A percentile compares a stretch with the other conserved stretches of the same genome.
Conservation (phyloP, 2,329 filamentous ascomycete species). For the Elsinoe ampelina region DNA sequence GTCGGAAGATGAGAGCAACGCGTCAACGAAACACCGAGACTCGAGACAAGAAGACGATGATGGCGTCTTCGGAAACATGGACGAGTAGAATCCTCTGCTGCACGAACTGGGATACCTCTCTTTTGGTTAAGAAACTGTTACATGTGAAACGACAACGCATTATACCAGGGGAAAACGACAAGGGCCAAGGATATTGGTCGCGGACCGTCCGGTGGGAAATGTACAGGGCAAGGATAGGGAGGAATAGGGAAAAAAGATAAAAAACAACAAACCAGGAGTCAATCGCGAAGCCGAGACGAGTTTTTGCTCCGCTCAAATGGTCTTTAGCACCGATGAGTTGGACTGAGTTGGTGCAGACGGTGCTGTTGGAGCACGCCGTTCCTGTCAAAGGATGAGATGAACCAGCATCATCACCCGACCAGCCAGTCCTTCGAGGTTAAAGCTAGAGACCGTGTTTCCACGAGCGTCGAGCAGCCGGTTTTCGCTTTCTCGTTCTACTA, state of each 20-base stretch:
- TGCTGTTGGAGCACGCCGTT: neutral
- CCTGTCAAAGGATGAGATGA: neutral
- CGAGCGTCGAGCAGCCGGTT: conserved; percentile 18
- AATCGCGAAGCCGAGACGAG: conserved; percentile 4
- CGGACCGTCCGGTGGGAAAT: neutral
- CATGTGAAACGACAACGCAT: conserved; percentile 9
- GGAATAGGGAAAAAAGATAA: neutral
- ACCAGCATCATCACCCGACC: neutral
- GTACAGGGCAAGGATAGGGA: conserved; percentile 1
- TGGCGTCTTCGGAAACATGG: conserved; percentile 92
- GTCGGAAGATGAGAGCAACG: conserved; percentile 44
- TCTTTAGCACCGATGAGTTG: conserved; percentile 34
- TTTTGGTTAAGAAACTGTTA: neutral
- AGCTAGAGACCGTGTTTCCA: conserved; percentile 15
- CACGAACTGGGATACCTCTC: neutral
- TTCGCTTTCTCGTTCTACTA: conserved; percentile 10
- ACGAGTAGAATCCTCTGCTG: conserved; percentile 50
- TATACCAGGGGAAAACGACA: conserved; percentile 11
- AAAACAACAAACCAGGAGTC: neutral
- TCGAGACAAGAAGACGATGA: conserved; percentile 77
- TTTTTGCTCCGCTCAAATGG: conserved; percentile 23
- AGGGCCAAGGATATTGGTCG: neutral
- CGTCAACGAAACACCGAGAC: conserved; percentile 48
- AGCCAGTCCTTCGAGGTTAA: conserved; percentile 18
- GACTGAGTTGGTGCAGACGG: neutral